A percentile compares a stretch with the other conserved stretches of the same genome.
phyloP scores from a whole-genome alignment of 176 grass and related monocot genomes.

The Coix lacrymajobi region DNA sequence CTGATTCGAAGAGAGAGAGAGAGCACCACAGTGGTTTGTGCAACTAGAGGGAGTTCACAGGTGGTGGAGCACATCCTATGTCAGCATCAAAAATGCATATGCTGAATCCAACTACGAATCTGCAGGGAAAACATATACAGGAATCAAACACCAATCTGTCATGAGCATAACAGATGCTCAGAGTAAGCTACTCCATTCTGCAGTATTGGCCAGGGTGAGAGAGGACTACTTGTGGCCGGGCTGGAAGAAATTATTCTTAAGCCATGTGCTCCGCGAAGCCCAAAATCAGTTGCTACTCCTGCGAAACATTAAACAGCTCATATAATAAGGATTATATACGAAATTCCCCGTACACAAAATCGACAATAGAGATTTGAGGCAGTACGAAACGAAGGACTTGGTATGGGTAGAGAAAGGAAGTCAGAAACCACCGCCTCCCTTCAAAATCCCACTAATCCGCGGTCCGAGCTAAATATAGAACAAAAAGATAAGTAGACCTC shows the following conservation, averaged over 20 bases:
- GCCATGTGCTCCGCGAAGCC: neutral
- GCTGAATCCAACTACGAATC: constrained; percentile 30
- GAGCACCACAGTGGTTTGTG: neutral
- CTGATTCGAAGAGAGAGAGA: constrained; percentile 35
- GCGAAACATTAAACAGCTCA: neutral
- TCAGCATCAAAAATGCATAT: constrained; percentile 29
- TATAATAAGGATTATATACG: neutral
- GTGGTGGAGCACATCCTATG: constrained; percentile 26
- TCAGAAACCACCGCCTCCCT: neutral
- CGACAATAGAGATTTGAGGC: neutral
- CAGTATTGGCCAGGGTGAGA: neutral
- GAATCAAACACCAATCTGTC: constrained; percentile 7
- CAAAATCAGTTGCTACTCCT: constrained; percentile 6
- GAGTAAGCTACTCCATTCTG: constrained; percentile 6
- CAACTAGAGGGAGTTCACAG: constrained; percentile 1
- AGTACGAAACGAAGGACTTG: neutral
- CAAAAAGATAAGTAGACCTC: neutral
- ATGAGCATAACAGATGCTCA: constrained; percentile 1
- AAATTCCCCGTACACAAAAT: neutral
- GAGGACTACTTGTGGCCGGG: neutral
- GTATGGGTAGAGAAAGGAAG: neutral
- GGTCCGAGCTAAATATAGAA: neutral
- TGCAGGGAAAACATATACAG: neutral
- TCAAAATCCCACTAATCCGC: neutral
- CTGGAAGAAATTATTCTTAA: neutral